phyloP scores from a whole-genome alignment of 2,329 filamentous ascomycete species.

The Neonectria faginata region DNA sequence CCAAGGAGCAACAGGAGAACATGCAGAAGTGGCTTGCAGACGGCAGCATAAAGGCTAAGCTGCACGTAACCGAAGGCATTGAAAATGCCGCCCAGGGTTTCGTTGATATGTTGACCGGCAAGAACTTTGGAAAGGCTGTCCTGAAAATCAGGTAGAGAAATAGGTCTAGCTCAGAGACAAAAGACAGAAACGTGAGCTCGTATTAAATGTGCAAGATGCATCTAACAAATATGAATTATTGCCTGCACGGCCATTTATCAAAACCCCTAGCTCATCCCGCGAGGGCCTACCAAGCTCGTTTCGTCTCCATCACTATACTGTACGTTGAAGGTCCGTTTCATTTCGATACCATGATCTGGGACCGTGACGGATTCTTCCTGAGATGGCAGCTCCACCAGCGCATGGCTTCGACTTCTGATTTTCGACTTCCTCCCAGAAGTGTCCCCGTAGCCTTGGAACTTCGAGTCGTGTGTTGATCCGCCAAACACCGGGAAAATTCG shows the following conservation, averaged over 20 bases:
- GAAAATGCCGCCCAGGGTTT: conserved; percentile 82
- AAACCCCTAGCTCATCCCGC: background rate
- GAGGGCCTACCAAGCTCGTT: background rate
- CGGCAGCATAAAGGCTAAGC: conserved; percentile 77
- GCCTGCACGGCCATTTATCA: background rate
- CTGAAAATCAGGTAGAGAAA: conserved; percentile 65
- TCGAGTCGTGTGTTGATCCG: conserved; percentile 39
- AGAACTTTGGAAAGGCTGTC: conserved; percentile 90
- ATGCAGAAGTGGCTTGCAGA: conserved; percentile 82
- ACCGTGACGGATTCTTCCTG: conserved; percentile 28
- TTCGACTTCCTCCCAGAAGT: conserved; percentile 36
- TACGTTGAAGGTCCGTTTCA: conserved; percentile 37
- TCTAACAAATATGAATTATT: no score
- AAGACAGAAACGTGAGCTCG: no score
- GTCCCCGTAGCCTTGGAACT: conserved; percentile 37
- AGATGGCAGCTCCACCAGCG: conserved; percentile 31
- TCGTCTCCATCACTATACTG: conserved; percentile 41
- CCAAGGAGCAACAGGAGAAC: conserved; percentile 78
- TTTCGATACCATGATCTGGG: conserved; percentile 36
- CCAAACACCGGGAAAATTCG: conserved; percentile 44
- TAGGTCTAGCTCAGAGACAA: background rate
- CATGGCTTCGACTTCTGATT: conserved; percentile 33
- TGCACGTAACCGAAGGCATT: conserved; percentile 78
- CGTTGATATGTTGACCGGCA: conserved; percentile 78
- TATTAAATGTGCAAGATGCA: no score